Conservation (phyloP, 257 asterid species). For the Pogostemon cablin region DNA sequence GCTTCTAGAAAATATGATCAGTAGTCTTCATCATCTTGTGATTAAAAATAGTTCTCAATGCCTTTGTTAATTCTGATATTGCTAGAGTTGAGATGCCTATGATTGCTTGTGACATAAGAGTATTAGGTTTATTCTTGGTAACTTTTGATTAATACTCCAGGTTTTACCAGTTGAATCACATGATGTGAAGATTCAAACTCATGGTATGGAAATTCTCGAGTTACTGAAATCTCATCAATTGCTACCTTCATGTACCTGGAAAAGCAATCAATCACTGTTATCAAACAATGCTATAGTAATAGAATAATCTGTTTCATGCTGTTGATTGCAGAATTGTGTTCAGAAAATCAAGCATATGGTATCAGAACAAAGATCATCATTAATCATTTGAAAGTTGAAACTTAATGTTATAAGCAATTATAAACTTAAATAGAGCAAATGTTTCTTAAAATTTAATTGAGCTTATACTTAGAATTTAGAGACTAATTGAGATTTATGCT, state of each 20-base stretch:
- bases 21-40: too few relatives aligned
- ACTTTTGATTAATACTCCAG: slow-evolving; percentile 45
- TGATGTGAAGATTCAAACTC: slow-evolving; percentile 41
- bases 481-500: too few relatives aligned
- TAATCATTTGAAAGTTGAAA: slow-evolving; percentile 28
- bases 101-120: neutral
- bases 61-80: too few relatives aligned
- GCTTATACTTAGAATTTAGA: too few relatives aligned
- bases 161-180: slow-evolving; percentile 70
- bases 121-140: slow-evolving; percentile 9
- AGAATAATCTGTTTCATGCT: slow-evolving; percentile 9
- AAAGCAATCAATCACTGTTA: neutral
- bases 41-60: too few relatives aligned
- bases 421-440: too few relatives aligned
- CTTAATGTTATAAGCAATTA: too few relatives aligned
- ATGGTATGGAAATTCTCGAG: slow-evolving; percentile 59
- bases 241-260: slow-evolving; percentile 40
- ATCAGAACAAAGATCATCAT: slow-evolving; percentile 47
- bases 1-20: too few relatives aligned
- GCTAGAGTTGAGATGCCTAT: neutral
- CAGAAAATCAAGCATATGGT: slow-evolving; percentile 52
- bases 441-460: too few relatives aligned
- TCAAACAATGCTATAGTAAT: neutral
- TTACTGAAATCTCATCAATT: slow-evolving; percentile 53
- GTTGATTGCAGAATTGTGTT: slow-evolving; percentile 47